phyloP scores from a whole-genome alignment of 2,329 filamentous ascomycete genomes.

The Pseudogymnoascus sp. region DNA sequence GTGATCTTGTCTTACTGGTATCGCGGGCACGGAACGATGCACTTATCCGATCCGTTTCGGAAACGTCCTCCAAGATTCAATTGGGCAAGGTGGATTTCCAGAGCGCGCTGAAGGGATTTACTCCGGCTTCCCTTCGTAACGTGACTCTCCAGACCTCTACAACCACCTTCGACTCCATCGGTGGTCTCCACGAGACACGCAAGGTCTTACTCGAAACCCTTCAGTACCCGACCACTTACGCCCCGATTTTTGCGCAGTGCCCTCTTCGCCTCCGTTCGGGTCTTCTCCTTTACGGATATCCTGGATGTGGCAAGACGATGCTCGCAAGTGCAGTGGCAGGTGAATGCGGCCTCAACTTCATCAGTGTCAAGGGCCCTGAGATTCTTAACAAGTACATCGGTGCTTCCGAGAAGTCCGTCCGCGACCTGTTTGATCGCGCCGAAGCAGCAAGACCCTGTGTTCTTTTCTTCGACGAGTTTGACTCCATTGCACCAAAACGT shows the following conservation, averaged over 20 bases:
- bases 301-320: conserved; percentile 93
- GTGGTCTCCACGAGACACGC: conserved; percentile 78
- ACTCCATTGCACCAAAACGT: conserved; percentile 93
- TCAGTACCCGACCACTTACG: conserved; percentile 95
- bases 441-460: conserved; percentile 88
- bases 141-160: conserved; percentile 90
- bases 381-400: conserved; percentile 99
- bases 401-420: conserved; percentile 90
- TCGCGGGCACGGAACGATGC: conserved; percentile 86
- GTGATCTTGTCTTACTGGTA: conserved; percentile 80
- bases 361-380: conserved; percentile 95
- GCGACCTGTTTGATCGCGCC: conserved; percentile 90
- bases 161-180: conserved; percentile 87
- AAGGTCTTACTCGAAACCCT: conserved; percentile 90
- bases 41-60: conserved; percentile 70
- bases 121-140: conserved; percentile 87
- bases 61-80: conserved; percentile 48
- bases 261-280: conserved; percentile 91
- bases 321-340: conserved; percentile 95
- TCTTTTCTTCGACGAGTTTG: conserved; percentile 97
- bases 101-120: conserved; percentile 82
- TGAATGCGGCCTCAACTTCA: conserved; percentile 97
- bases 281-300: conserved; percentile 86
- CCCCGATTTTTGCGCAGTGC: conserved; percentile 93
- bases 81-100: conserved; percentile 74